Evolutionary conservation across 75 land plant species (phyloP).

Genomic region (Pseudotsuga menziesii): DNA sequence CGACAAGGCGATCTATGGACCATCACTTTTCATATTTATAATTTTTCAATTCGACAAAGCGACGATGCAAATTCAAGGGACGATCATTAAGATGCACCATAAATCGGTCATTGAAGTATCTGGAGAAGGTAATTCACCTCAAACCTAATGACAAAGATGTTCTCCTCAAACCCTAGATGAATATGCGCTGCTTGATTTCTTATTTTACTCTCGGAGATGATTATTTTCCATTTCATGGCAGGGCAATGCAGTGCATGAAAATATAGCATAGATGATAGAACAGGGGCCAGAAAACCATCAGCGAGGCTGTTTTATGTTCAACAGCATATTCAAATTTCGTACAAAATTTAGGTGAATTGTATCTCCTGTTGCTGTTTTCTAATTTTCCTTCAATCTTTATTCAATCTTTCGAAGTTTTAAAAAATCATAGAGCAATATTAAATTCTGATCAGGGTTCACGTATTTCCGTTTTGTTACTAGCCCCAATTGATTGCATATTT

Average conservation of each 20-base stretch:
- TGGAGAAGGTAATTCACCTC: too few species aligned
- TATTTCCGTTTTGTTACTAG: neutral
- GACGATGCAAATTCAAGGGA: too few species aligned
- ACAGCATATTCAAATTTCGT: conserved; percentile 34
- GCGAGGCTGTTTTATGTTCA: conserved; percentile 46
- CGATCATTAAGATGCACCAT: too few species aligned
- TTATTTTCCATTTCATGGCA: too few species aligned
- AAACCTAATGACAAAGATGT: too few species aligned
- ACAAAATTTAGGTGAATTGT: conserved; percentile 21
- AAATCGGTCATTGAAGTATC: too few species aligned
- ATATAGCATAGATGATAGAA: conserved; percentile 29
- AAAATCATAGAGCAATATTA: neutral
- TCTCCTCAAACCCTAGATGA: too few species aligned
- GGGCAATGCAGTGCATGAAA: conserved; percentile 23
- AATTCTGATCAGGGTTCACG: neutral
- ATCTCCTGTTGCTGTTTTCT: neutral
- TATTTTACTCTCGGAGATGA: too few species aligned
- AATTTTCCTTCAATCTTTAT: neutral
- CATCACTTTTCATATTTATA: too few species aligned
- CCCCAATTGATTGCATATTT: neutral
- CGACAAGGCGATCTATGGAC: too few species aligned
- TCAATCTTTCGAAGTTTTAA: neutral
- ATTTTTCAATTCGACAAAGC: too few species aligned
- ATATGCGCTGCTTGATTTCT: too few species aligned
- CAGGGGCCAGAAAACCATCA: conserved; percentile 41